Evolutionary conservation across 2,329 filamentous ascomycete genomes (phyloP).

Genomic region (Endoconidiophora polonica): DNA sequence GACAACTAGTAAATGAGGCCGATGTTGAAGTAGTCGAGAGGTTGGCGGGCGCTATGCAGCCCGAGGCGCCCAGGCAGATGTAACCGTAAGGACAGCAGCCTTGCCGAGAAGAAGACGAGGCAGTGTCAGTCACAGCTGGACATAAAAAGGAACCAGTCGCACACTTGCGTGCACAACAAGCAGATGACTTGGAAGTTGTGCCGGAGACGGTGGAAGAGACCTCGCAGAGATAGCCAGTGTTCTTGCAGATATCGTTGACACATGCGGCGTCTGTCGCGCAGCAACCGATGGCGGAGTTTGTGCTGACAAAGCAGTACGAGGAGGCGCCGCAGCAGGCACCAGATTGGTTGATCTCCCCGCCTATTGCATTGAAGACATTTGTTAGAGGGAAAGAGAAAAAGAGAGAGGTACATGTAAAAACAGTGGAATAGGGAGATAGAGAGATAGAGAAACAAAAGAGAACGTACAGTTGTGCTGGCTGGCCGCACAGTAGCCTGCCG

Average conservation of each 20-base stretch:
- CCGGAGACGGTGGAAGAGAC: slow-evolving; percentile 16
- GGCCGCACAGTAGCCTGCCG: neutral
- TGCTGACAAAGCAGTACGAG: slow-evolving; percentile 29
- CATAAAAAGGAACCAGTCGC: slow-evolving; percentile 29
- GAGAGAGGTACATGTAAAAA: neutral
- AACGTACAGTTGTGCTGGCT: slow-evolving; percentile 6
- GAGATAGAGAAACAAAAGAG: neutral
- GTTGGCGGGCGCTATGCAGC: slow-evolving; percentile 22
- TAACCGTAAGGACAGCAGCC: slow-evolving; percentile 32
- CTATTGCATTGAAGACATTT: slow-evolving; percentile 17
- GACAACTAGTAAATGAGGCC: slow-evolving; percentile 27
- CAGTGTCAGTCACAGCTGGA: slow-evolving; percentile 24
- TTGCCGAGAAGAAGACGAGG: slow-evolving; percentile 11
- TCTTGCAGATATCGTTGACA: slow-evolving; percentile 21
- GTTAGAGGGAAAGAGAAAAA: neutral
- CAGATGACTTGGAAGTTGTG: slow-evolving; percentile 15
- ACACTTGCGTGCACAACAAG: slow-evolving; percentile 27
- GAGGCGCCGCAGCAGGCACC: slow-evolving; percentile 27
- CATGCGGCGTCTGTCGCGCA: slow-evolving; percentile 29
- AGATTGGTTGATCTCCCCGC: slow-evolving; percentile 25
- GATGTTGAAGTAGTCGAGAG: slow-evolving; percentile 14
- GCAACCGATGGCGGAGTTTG: slow-evolving; percentile 21
- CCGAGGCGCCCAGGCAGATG: slow-evolving; percentile 23
- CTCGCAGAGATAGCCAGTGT: slow-evolving; percentile 18
- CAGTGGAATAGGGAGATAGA: neutral